Evolutionary conservation across 371 early-diverging fungal genomes (phyloP), one percentile per base, ranked within the genome.

Genomic region (Syncephalastrum racemosum): DNA sequence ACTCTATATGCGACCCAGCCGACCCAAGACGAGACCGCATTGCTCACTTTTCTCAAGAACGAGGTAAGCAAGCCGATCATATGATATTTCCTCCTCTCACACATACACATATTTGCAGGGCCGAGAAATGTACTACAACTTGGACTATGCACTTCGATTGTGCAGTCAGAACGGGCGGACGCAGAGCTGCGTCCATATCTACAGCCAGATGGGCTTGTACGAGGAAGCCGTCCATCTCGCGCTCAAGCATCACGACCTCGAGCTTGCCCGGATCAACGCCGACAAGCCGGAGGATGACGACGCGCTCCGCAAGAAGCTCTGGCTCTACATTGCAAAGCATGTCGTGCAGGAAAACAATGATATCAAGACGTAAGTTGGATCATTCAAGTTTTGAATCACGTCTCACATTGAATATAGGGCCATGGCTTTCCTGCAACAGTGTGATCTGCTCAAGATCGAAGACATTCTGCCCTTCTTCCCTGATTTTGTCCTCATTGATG

Each of bases 391-490:
- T 8, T 46, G 16, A 46, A 16, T 46, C 14, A 46, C 20, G 19
- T 42, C 42, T 43, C 16, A 22, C 39, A 15, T 5, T 51, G 51
- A 41, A 31, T n/a, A 12, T 59, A 89, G 90, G 4, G 96, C 93
- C 4, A 91, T 97, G 82, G 81, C 85, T 19, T 86, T 93, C 60
- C 67, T 94, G 36, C 84, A 87, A 56, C 73, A 87, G 46, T 86
- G 89, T 39, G 90, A 91, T 44, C 71, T 96, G 13, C 71, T 97
- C 39, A 91, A 91, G 59, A 91, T 98, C 52, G 95, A 96, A 66
- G 97, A 98, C 64, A 87, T 98, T 22, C 67, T 98, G 24, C 96
- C 95, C 1, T 93, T 90, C 68, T 96, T 98, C 66, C 96, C 97
- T 1, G 97, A 97, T 57, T 95, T 94, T 73, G 90, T 91, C 0